Conservation (phyloP, 23 red algal genomes). For the Gracilariopsis chorda region DNA sequence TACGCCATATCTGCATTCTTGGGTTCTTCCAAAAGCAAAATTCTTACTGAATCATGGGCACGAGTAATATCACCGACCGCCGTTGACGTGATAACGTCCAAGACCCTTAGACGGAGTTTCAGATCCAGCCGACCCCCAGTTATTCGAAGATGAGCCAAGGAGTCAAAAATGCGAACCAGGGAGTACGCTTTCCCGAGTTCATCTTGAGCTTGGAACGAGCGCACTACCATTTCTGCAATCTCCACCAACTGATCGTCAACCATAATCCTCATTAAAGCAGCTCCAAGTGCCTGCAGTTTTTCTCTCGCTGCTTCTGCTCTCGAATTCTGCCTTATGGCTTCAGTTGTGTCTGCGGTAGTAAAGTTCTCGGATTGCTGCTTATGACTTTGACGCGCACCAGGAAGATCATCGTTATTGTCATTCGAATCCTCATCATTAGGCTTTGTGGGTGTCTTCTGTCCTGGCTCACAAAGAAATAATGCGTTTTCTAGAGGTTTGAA, state of each 20-base stretch:
- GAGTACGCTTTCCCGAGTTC: slow-evolving; percentile 14
- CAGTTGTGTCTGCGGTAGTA: too few relatives aligned
- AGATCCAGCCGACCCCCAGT: not conserved
- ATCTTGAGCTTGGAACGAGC: slow-evolving; percentile 16
- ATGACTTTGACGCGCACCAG: not conserved
- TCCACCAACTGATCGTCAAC: slow-evolving; percentile 26
- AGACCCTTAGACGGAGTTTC: slow-evolving; percentile 2
- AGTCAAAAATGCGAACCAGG: slow-evolving; percentile 41
- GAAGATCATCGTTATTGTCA: not conserved
- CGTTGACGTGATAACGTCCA: slow-evolving; percentile 15
- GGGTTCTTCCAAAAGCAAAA: slow-evolving; percentile 14
- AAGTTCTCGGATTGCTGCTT: not conserved
- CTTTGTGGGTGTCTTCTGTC: not conserved
- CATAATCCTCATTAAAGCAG: slow-evolving; percentile 28
- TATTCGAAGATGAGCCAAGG: slow-evolving; percentile 22
- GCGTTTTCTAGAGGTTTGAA: slow-evolving; percentile 29
- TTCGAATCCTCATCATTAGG: not conserved
- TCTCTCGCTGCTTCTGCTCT: not conserved
- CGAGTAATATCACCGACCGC: slow-evolving; percentile 33
- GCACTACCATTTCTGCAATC: slow-evolving; percentile 30
- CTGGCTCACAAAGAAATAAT: slow-evolving; percentile 1
- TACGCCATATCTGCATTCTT: slow-evolving; percentile 14
- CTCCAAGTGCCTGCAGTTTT: slow-evolving; percentile 15
- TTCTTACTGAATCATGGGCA: slow-evolving; percentile 22
- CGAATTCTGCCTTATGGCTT: not conserved